phyloP scores from a whole-genome alignment of 306 rosid species.

The Amphicarpaea edgeworthii region DNA sequence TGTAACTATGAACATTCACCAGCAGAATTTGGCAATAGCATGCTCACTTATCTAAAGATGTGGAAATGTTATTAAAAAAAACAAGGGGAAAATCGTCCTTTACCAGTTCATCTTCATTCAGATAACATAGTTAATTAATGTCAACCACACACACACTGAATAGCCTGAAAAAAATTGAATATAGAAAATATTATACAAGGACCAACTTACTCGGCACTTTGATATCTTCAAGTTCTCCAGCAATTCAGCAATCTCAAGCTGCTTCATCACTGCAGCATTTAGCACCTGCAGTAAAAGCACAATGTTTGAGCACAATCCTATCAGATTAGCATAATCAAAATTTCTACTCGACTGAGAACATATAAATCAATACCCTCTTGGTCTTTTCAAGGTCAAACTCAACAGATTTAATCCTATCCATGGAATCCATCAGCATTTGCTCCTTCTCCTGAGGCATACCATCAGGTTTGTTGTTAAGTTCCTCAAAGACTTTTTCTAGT shows the following conservation, averaged over 20 bases:
- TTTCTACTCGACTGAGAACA: conserved; percentile 18
- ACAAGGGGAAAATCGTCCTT: background rate
- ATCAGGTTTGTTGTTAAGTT: conserved; percentile 75
- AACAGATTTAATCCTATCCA: conserved; percentile 87
- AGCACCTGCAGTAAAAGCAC: conserved; percentile 61
- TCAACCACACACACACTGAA: background rate
- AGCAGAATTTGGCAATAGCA: background rate
- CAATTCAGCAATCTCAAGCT: conserved; percentile 76
- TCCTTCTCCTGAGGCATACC: conserved; percentile 89
- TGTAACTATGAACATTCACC: background rate
- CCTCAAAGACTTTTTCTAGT: conserved; percentile 71
- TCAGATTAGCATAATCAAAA: conserved; percentile 17
- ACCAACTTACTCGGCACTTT: conserved; percentile 68
- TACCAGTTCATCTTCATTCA: background rate
- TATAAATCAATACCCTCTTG: conserved; percentile 72
- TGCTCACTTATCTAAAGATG: background rate
- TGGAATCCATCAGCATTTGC: conserved; percentile 78
- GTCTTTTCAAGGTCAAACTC: conserved; percentile 94
- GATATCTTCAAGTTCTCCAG: conserved; percentile 75
- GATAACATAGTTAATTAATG: conserved; percentile 5
- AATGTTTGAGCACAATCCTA: conserved; percentile 4
- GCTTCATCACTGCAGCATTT: conserved; percentile 75
- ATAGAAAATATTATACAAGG: background rate
- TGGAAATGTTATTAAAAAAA: background rate
- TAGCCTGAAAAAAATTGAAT: background rate